Evolutionary conservation across 495 filamentous ascomycete species (phyloP).

Genomic region (Elaphomyces granulatus): DNA sequence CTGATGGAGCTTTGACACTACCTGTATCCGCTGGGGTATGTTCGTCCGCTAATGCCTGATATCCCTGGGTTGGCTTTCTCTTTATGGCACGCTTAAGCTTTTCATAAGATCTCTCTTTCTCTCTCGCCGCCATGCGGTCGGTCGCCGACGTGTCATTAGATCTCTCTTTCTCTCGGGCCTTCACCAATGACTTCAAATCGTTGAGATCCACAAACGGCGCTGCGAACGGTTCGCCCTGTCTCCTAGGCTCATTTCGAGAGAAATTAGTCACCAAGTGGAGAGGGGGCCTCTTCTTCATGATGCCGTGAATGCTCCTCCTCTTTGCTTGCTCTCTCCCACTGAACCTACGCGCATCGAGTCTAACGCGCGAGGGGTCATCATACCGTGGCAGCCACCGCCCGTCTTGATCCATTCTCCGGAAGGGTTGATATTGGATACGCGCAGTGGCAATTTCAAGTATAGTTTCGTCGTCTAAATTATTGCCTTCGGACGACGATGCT

Average conservation of each 20-base stretch:
- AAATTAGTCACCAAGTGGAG: slow-evolving; percentile 51
- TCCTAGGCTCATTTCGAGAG: slow-evolving; percentile 12
- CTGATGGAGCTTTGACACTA: too few relatives aligned
- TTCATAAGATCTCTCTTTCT: too few relatives aligned
- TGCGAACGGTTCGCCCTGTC: slow-evolving; percentile 6
- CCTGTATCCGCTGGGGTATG: too few relatives aligned
- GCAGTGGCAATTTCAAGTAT: background rate
- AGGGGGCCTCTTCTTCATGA: slow-evolving; percentile 33
- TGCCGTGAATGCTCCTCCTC: slow-evolving; percentile 5
- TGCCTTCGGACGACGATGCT: slow-evolving; percentile 22
- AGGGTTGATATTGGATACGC: too few relatives aligned
- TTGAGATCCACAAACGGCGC: slow-evolving; percentile 25
- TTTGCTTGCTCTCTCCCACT: background rate
- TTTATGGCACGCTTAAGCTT: too few relatives aligned
- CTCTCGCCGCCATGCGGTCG: too few relatives aligned
- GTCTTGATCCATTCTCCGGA: too few relatives aligned
- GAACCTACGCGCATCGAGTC: background rate
- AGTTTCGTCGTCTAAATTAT: slow-evolving; percentile 16
- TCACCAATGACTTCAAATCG: slow-evolving; percentile 26
- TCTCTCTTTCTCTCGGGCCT: slow-evolving; percentile 24
- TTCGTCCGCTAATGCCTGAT: too few relatives aligned
- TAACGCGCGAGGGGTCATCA: background rate
- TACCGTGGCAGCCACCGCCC: too few relatives aligned
- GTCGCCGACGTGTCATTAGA: too few relatives aligned
- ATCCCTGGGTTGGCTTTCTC: too few relatives aligned